Base-by-base conservation (phyloP, 2,329 filamentous ascomycete genomes). In the Aspergillus candidus region DNA sequence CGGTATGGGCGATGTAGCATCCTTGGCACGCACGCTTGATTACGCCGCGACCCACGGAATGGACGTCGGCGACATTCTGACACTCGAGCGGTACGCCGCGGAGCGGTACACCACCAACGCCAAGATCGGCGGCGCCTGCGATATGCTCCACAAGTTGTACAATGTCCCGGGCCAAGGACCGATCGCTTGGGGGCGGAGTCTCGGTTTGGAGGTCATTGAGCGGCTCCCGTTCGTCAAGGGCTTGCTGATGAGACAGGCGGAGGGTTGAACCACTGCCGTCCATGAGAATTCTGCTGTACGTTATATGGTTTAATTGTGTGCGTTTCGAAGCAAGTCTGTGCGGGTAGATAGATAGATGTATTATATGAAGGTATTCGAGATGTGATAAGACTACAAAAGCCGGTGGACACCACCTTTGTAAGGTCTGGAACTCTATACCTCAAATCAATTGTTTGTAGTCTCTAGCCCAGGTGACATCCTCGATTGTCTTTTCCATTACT, bases 121-220 rank as follows among this genome's bases (percentile, higher is more conserved):
- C 84, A 48, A 76, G 94, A 65, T 74, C 90, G 42, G 90, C 81
- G 44, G 85, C 84, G 36, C 87, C 82, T 71, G 68, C 53, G 91
- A 97, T 69, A 91, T 96, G 70, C 72, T 97, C 55, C 89, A 96
- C 67, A 94, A 91, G 71, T 70, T 96, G 35, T 97, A 95, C 67
- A 84, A 84, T n/a, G 80, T 88, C 1, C 58, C 65, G 1, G 82
- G 81, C 15, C 82, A 79, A 48, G 87, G 87, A 0, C 89, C 89
- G 1, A 69, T 97, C 30, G 86, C 95, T 13, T 84, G 84, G 55
- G 72, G 90, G 40, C 77, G 91, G 49, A 90, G 86, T 41, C 60
- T 88, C 37, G 91, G 91, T 0, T 66, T 97, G 49, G 78, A 74
- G 49, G 79, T 84, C 6, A 84, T 96, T 49, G 84, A 96, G 66